Evolutionary conservation across 2,329 filamentous ascomycete species (phyloP).

Genomic region (Leptographium radiaticola): DNA sequence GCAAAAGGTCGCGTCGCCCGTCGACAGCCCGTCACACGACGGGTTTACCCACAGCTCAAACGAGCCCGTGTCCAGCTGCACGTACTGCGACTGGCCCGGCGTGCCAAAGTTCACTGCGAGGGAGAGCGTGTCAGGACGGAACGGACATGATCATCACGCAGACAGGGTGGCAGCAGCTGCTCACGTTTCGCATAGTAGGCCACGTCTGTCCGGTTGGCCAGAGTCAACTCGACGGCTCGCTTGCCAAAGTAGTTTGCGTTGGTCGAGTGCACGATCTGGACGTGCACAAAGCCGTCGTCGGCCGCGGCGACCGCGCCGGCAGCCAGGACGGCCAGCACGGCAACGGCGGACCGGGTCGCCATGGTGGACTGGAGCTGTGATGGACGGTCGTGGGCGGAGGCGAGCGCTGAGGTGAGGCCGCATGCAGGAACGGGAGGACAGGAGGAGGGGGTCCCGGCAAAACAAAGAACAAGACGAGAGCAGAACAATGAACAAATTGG

Average conservation of each 20-base stretch:
- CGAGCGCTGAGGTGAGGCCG: too few species aligned
- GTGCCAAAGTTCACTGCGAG: constrained; percentile 35
- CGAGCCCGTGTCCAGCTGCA: constrained; percentile 46
- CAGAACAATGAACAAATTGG: not conserved
- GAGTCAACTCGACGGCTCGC: constrained; percentile 28
- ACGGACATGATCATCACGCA: too few species aligned
- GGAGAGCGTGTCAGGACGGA: too few species aligned
- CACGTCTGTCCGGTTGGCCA: constrained; percentile 38
- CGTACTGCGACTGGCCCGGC: constrained; percentile 37
- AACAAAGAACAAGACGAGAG: not conserved
- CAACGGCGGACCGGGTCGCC: not conserved
- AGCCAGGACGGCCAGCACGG: not conserved
- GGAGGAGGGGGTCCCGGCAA: too few species aligned
- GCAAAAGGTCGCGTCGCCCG: constrained; percentile 31
- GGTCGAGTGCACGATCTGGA: constrained; percentile 30
- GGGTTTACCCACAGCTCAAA: constrained; percentile 53
- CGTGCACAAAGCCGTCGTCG: constrained; percentile 22
- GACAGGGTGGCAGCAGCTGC: constrained; percentile 5
- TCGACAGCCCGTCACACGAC: constrained; percentile 33
- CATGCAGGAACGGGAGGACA: not conserved
- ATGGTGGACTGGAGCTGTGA: not conserved
- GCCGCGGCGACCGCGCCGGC: constrained; percentile 1
- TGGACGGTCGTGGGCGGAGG: not conserved
- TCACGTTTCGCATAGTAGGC: constrained; percentile 38
- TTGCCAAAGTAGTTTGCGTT: constrained; percentile 26